Evolutionary conservation across 2,329 filamentous ascomycete genomes (phyloP), one percentile per base, ranked within the genome.

Genomic region (Claviceps humidiphila): DNA sequence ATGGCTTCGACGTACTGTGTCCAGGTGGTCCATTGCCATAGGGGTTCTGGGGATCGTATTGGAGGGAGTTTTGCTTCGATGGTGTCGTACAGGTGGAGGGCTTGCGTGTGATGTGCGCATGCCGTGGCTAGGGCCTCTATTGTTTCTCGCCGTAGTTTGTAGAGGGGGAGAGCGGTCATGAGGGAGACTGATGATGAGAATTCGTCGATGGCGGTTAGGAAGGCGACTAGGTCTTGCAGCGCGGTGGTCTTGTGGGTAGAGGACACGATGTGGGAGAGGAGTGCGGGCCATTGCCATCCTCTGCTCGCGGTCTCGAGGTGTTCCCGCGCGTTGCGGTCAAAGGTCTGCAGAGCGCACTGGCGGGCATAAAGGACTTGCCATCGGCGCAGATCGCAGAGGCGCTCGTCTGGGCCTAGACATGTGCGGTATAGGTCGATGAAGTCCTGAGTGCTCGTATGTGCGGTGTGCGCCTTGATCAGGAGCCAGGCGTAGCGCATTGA

Each of bases 1-100:
- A 71, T 64, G 26, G 51, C 47, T 41, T 68, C 58, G 4, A 62
- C 44, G 51, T 69, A 63, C 4, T 57, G 58, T 17, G 52, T 53
- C 69, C 68, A 71, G 13, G 58, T 49, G 14, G 58, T 58, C 66
- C 67, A 71, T 16, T 59, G 49, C 62, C 67, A 67, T 4, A 50
- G 7, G 1, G 49, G 51, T 11, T 58, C 9, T 34, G 9, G 47
- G 30, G 53, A 40, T 24, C 39, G 50, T 5, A 41, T 47, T 13
- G 41, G n/a, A 8, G 39, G 38, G 0, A 46, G 47, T 13, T 56
- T 56, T 16, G 41, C 22, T 17, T 55, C 50, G n/a, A 57, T 47
- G 2, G 51, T 47, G 26, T 58, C 51, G 53, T 63, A 60, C 11
- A 67, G 53, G 4, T 44, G 34, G 13, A 65, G 47, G 1, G 63